Percentiles rank a stretch among this genome's conserved stretches.
Evolutionary conservation across 441 rosid species (phyloP).

Genomic region (Isatis lusitanica): DNA sequence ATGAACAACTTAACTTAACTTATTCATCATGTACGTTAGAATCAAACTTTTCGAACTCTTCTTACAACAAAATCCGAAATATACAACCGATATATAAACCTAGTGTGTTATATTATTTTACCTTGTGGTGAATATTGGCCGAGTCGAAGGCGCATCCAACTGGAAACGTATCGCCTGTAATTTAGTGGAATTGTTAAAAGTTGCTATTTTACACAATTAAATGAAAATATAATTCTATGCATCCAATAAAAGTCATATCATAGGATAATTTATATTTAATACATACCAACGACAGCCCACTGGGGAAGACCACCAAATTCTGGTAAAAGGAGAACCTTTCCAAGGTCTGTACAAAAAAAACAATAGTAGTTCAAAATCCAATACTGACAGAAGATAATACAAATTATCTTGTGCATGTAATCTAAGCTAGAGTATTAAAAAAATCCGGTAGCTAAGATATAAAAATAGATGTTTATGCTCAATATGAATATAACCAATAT

Average conservation of each 20-base stretch:
- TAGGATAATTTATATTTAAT: neutral
- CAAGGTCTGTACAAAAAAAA: slow-evolving; percentile 45
- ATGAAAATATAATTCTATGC: neutral
- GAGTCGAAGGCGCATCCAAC: slow-evolving; percentile 61
- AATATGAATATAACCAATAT: neutral
- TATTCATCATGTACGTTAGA: neutral
- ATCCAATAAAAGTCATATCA: neutral
- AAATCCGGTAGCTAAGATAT: neutral
- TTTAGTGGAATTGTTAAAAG: neutral
- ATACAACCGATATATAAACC: neutral
- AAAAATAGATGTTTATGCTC: neutral
- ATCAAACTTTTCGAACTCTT: neutral
- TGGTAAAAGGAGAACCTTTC: slow-evolving; percentile 58
- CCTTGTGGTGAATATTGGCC: slow-evolving; percentile 58
- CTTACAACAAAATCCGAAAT: neutral
- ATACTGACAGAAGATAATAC: neutral
- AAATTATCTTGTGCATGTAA: neutral
- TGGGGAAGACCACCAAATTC: slow-evolving; percentile 62
- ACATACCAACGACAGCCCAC: slow-evolving; percentile 66
- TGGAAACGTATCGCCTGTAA: slow-evolving; percentile 61
- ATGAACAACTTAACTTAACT: neutral
- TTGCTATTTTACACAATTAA: neutral
- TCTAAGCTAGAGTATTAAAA: neutral
- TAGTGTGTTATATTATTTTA: slow-evolving; percentile 8
- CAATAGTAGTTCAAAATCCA: neutral